Conservation (phyloP, 2,329 filamentous ascomycete genomes). For the Monosporascus sp. region DNA sequence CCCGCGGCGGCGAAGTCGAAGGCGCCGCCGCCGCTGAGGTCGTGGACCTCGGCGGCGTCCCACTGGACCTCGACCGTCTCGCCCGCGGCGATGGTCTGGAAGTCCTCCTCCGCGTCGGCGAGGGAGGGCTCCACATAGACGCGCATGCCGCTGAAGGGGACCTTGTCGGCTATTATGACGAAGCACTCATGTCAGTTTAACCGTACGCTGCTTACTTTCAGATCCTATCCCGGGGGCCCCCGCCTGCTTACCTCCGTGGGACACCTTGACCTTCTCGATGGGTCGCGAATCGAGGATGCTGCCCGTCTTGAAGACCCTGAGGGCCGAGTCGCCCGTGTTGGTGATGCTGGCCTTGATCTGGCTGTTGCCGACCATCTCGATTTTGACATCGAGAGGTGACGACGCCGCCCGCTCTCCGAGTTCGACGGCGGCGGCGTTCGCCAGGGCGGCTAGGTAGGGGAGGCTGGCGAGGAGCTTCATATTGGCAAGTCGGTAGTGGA, state of each 20-base stretch:
- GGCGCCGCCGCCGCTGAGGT: constrained; percentile 6
- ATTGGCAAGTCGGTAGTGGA: neutral
- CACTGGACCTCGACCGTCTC: constrained; percentile 3
- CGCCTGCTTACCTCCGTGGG: constrained; percentile 31
- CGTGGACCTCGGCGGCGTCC: constrained; percentile 6
- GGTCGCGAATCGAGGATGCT: constrained; percentile 43
- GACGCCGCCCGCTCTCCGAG: neutral
- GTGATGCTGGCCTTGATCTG: constrained; percentile 44
- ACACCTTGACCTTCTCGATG: constrained; percentile 44
- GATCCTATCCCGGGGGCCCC: neutral
- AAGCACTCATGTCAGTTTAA: too few species aligned
- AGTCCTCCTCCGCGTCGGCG: constrained; percentile 4
- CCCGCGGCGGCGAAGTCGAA: constrained; percentile 4
- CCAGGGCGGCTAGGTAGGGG: neutral
- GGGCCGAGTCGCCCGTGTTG: constrained; percentile 39
- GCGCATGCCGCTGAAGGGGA: constrained; percentile 4
- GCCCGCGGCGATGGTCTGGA: constrained; percentile 5
- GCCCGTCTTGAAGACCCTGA: constrained; percentile 45
- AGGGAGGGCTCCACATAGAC: constrained; percentile 3
- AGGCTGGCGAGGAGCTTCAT: constrained; percentile 1
- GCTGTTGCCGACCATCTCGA: constrained; percentile 40
- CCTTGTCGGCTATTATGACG: constrained; percentile 1
- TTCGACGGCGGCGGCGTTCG: neutral
- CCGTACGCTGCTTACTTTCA: neutral
- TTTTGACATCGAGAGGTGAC: constrained; percentile 28